These are phyloP conservation scores for Escovopsis sp. DNA, from an alignment of 2,329 filamentous ascomycete genomes.

Conservation along the genomic window DNA sequence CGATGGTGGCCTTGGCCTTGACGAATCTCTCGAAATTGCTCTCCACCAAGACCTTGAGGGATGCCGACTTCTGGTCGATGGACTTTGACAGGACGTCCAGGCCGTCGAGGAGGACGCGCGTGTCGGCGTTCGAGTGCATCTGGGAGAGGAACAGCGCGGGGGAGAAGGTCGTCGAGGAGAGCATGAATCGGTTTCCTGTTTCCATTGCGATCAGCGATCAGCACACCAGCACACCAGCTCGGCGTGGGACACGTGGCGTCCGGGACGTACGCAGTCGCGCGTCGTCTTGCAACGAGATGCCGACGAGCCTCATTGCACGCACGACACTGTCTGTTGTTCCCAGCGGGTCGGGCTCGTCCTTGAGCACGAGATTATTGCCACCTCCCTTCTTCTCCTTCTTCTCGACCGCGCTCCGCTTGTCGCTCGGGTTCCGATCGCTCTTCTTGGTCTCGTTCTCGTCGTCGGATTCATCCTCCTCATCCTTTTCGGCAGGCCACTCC, in stretches of 20 bases:
- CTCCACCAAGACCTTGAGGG: slow-evolving; percentile 88
- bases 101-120: slow-evolving; percentile 63
- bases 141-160: slow-evolving; percentile 85
- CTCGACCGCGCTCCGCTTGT: slow-evolving; percentile 49
- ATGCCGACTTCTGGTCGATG: slow-evolving; percentile 95
- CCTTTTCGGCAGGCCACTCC: slow-evolving; percentile 75
- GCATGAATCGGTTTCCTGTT: slow-evolving; percentile 74
- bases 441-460: slow-evolving; percentile 34
- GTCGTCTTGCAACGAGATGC: slow-evolving; percentile 75
- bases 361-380: slow-evolving; percentile 65
- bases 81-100: slow-evolving; percentile 77
- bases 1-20: slow-evolving; percentile 90
- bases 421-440: slow-evolving; percentile 49
- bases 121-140: slow-evolving; percentile 75
- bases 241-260: not conserved
- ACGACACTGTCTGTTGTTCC: slow-evolving; percentile 83
- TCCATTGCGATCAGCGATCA: slow-evolving; percentile 7
- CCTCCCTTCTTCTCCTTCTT: slow-evolving; percentile 52
- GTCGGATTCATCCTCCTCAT: slow-evolving; percentile 51
- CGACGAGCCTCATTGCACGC: slow-evolving; percentile 58
- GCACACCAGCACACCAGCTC: not conserved
- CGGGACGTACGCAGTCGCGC: slow-evolving; percentile 49
- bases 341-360: slow-evolving; percentile 84
- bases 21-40: slow-evolving; percentile 98
- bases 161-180: slow-evolving; percentile 92